These are phyloP conservation scores for Rutidosis leptorrhynchoides DNA, from an alignment of 129 eudicot species.

Conservation along the genomic window DNA sequence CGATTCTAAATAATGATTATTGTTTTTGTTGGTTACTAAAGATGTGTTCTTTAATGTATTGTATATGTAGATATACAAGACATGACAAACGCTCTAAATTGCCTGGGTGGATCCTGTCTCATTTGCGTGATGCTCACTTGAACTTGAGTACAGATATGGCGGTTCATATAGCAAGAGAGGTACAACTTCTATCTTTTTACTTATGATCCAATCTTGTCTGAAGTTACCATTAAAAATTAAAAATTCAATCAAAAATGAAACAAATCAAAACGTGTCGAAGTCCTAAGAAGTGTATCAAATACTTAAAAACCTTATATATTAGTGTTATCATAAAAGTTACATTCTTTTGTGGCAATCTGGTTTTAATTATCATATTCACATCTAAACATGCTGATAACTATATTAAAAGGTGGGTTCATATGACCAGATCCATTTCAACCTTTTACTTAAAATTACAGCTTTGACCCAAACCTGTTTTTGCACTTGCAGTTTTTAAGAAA, in stretches of 20 bases:
- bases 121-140: conserved; percentile 86
- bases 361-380: background rate
- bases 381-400: background rate
- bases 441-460: background rate
- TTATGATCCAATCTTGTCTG: background rate
- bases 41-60: background rate
- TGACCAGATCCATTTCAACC: background rate
- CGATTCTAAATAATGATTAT: background rate
- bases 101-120: conserved; percentile 96
- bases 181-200: conserved; percentile 23
- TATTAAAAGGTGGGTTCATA: background rate
- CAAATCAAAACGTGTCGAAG: background rate
- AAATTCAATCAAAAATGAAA: background rate
- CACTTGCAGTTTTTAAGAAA: conserved; percentile 71
- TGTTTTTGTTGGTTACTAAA: background rate
- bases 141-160: conserved; percentile 99
- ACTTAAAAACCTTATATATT: background rate
- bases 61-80: conserved; percentile 64
- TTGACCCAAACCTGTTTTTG: background rate
- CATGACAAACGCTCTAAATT: conserved; percentile 95
- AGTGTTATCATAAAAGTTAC: background rate
- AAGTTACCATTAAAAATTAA: background rate
- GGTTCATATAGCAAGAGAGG: conserved; percentile 96
- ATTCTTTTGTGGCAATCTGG: background rate
- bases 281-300: background rate